Evolutionary conservation across 768 basidiomycete species (phyloP).

Genomic region (Termitomyces sp.): DNA sequence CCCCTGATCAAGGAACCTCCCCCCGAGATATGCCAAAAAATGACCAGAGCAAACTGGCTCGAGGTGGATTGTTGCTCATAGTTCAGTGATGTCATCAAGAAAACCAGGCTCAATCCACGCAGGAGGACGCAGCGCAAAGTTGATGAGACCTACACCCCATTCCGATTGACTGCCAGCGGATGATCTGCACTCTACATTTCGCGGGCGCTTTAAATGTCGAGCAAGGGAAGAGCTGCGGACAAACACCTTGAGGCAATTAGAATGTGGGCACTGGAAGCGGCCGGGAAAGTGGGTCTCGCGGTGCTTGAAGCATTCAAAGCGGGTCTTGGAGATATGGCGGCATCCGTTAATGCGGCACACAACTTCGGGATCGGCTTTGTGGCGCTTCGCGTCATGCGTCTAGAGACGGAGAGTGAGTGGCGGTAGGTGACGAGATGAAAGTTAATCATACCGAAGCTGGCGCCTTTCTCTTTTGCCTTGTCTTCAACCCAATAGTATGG

Average conservation of each 20-base stretch:
- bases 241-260: slow-evolving; percentile 13
- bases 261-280: slow-evolving; percentile 17
- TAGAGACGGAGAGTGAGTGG: neutral
- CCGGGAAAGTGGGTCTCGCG: slow-evolving; percentile 20
- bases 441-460: neutral
- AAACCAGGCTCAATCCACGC: slow-evolving; percentile 14
- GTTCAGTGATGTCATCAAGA: slow-evolving; percentile 12
- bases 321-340: slow-evolving; percentile 16
- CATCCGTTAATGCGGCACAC: slow-evolving; percentile 18
- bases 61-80: neutral
- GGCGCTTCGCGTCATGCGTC: slow-evolving; percentile 8
- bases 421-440: neutral
- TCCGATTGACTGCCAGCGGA: slow-evolving; percentile 10
- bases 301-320: slow-evolving; percentile 18
- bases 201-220: slow-evolving; percentile 16
- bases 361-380: slow-evolving; percentile 10
- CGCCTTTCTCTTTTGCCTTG: slow-evolving; percentile 9
- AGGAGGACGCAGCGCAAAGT: slow-evolving; percentile 14
- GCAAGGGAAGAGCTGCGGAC: slow-evolving; percentile 17
- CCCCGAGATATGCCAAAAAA: neutral
- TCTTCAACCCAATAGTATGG: neutral
- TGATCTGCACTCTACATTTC: slow-evolving; percentile 6
- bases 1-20: too few relatives aligned
- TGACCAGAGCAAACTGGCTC: neutral
- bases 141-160: slow-evolving; percentile 13